Evolutionary conservation across 2,329 filamentous ascomycete species (phyloP).

Genomic region (Clonostachys byssicola): DNA sequence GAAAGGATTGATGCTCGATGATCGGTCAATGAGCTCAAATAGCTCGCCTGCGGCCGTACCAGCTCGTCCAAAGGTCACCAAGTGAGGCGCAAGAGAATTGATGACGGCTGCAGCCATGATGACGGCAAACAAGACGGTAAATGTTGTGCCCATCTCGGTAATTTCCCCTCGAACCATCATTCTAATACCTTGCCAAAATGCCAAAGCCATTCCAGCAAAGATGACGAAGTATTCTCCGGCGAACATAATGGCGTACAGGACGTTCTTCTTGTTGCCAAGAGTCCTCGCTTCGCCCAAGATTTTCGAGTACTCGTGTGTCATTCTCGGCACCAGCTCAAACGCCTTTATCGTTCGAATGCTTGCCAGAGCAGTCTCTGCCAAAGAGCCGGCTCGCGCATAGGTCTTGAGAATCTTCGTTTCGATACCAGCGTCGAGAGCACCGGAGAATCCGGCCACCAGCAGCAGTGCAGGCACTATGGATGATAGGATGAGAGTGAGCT

Average conservation of each 20-base stretch:
- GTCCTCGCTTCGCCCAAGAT: slow-evolving; percentile 32
- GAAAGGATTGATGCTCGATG: slow-evolving; percentile 35
- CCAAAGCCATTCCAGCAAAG: slow-evolving; percentile 39
- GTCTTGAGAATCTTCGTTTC: slow-evolving; percentile 38
- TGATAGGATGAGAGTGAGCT: slow-evolving; percentile 36
- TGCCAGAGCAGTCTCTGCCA: slow-evolving; percentile 45
- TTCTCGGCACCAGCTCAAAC: slow-evolving; percentile 40
- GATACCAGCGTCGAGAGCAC: slow-evolving; percentile 30
- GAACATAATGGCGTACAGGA: slow-evolving; percentile 36
- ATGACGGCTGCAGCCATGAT: slow-evolving; percentile 38
- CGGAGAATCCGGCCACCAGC: slow-evolving; percentile 28
- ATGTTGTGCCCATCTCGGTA: slow-evolving; percentile 34
- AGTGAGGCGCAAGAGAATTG: slow-evolving; percentile 41
- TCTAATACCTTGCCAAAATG: slow-evolving; percentile 46
- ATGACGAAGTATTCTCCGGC: slow-evolving; percentile 41
- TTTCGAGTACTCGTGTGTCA: slow-evolving; percentile 32
- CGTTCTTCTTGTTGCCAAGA: slow-evolving; percentile 36
- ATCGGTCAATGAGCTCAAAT: slow-evolving; percentile 41
- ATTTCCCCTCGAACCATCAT: slow-evolving; percentile 41
- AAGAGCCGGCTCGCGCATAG: slow-evolving; percentile 32
- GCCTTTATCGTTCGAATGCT: slow-evolving; percentile 45
- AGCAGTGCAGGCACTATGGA: slow-evolving; percentile 39
- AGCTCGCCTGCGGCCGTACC: slow-evolving; percentile 39
- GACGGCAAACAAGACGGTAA: slow-evolving; percentile 45
- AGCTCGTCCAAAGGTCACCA: slow-evolving; percentile 38